phyloP scores from a whole-genome alignment of 768 basidiomycete genomes.

The Lentinula raphanica region DNA sequence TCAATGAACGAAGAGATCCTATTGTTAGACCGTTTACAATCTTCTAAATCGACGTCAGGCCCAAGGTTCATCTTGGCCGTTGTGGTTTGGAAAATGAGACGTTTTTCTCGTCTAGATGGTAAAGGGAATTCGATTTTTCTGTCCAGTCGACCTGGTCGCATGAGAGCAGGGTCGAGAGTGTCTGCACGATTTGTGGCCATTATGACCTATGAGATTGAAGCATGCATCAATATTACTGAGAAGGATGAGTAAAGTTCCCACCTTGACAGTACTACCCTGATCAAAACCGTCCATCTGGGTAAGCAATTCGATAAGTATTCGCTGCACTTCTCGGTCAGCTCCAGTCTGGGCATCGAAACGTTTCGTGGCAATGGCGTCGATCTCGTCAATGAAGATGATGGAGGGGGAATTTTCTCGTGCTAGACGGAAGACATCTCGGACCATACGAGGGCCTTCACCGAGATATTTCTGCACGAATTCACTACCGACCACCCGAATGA shows the following conservation, averaged over 20 bases:
- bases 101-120: constrained; percentile 90
- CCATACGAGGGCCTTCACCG: constrained; percentile 99
- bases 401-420: constrained; percentile 95
- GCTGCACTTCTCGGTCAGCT: constrained; percentile 97
- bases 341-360: constrained; percentile 99
- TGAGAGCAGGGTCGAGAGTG: constrained; percentile 93
- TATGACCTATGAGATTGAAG: constrained; percentile 66
- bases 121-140: constrained; percentile 98
- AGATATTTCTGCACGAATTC: constrained; percentile 99
- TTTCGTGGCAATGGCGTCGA: constrained; percentile 98
- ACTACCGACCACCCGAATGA: constrained; percentile 96
- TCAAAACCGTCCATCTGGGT: constrained; percentile 99
- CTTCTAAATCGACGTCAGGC: constrained; percentile 96
- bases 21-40: constrained; percentile 64
- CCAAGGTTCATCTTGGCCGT: constrained; percentile 97
- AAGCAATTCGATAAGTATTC: constrained; percentile 91
- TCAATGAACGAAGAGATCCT: no score
- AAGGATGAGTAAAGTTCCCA: constrained; percentile 22
- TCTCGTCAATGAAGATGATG: constrained; percentile 99
- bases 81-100: constrained; percentile 96
- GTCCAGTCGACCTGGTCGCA: constrained; percentile 96
- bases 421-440: constrained; percentile 96
- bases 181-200: constrained; percentile 99
- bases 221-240: neutral
- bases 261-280: constrained; percentile 98